Percentiles rank a stretch among this genome's conserved stretches.
Evolutionary conservation across 495 filamentous ascomycete species (phyloP).

Genomic region (Trichocladium uniseriatum): DNA sequence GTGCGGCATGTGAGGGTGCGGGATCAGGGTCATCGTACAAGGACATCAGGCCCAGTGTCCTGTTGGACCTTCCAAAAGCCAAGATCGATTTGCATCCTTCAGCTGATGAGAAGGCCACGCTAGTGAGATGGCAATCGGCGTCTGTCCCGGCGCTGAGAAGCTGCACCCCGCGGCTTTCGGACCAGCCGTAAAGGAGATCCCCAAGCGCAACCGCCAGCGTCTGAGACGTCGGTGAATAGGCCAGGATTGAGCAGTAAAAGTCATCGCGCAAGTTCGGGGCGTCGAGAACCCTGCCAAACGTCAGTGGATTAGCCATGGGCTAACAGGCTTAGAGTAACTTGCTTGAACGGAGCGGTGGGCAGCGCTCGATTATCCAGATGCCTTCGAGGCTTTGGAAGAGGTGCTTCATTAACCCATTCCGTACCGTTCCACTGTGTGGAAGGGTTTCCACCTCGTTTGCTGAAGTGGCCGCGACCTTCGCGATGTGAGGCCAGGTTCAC

Average conservation of each 20-base stretch:
- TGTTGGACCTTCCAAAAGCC: constrained; percentile 72
- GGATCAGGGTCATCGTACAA: constrained; percentile 32
- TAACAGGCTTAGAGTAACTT: constrained; percentile 22
- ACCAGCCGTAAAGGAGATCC: constrained; percentile 80
- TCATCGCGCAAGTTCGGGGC: constrained; percentile 84
- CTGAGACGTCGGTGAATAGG: constrained; percentile 64
- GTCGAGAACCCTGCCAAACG: constrained; percentile 58
- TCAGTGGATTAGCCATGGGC: constrained; percentile 4
- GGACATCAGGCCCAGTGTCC: constrained; percentile 43
- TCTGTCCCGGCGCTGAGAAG: constrained; percentile 34
- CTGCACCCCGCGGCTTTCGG: constrained; percentile 50
- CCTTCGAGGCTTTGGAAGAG: constrained; percentile 23
- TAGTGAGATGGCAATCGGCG: constrained; percentile 53
- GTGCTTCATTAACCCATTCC: constrained; percentile 47
- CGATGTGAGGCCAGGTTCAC: constrained; percentile 14
- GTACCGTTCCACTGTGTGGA: constrained; percentile 47
- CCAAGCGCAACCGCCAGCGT: constrained; percentile 79
- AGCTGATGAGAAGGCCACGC: constrained; percentile 77
- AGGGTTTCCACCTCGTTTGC: constrained; percentile 1
- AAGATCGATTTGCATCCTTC: constrained; percentile 71
- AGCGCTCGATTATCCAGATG: constrained; percentile 31
- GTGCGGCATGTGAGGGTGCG: neutral
- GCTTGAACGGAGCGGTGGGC: constrained; percentile 70
- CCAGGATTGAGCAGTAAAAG: constrained; percentile 87
- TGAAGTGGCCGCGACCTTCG: constrained; percentile 20